Evolutionary conservation across 176 grass and related monocot genomes (phyloP).

Genomic region (Zoysia pacifica): DNA sequence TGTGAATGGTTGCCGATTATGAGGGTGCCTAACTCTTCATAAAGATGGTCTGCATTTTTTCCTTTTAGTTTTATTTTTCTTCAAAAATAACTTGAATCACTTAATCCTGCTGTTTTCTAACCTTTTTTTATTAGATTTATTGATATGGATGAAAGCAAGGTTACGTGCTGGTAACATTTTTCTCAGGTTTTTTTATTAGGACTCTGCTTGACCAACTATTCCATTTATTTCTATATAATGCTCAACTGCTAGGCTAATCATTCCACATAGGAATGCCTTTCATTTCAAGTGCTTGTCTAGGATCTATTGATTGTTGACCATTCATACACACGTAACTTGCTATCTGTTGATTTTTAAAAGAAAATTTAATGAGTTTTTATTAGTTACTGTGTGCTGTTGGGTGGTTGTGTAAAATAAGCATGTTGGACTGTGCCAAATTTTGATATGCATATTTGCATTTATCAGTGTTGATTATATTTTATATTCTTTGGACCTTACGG

Average conservation of each 20-base stretch:
- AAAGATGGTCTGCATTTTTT: too few relatives aligned
- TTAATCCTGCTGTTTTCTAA: too few relatives aligned
- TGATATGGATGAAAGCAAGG: not conserved
- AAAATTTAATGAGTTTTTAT: not conserved
- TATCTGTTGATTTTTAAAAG: not conserved
- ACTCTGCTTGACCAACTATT: not conserved
- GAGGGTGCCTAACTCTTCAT: not conserved
- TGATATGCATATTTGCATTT: constrained; percentile 26
- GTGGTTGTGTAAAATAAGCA: not conserved
- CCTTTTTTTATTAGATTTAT: not conserved
- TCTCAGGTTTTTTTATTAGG: not conserved
- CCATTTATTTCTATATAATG: not conserved
- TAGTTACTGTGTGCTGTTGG: not conserved
- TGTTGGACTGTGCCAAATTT: not conserved
- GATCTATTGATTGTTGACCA: not conserved
- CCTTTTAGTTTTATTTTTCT: not conserved
- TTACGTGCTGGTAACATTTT: not conserved
- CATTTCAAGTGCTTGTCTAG: not conserved
- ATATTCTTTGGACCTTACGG: not conserved
- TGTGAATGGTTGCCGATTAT: not conserved
- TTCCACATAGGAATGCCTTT: not conserved
- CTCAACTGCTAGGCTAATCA: not conserved
- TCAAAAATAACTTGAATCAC: too few relatives aligned
- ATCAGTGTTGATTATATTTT: constrained; percentile 25
- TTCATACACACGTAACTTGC: not conserved